Evolutionary conservation across 2,329 filamentous ascomycete species (phyloP).

Genomic region (Fusarium mangiferae): DNA sequence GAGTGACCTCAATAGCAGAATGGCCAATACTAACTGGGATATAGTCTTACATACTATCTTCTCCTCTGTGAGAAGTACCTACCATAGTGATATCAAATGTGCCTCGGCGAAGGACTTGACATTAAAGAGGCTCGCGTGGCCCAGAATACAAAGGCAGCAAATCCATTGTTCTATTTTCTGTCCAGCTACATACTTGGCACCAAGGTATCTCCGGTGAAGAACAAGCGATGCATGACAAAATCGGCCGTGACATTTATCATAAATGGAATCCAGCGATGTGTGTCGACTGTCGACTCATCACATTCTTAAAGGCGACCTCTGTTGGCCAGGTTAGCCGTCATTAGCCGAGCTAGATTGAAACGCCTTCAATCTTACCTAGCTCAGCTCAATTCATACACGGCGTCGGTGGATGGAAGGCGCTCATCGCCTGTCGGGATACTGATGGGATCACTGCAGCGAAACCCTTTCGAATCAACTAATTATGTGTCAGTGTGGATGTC

Average conservation of each 20-base stretch:
- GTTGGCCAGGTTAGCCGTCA: background rate
- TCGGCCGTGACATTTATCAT: background rate
- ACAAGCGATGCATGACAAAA: background rate
- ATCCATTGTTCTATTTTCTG: background rate
- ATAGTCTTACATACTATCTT: slow-evolving; percentile 18
- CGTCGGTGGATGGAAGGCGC: background rate
- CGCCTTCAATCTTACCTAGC: background rate
- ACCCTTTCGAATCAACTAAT: no score
- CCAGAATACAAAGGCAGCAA: background rate
- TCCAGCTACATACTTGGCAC: background rate
- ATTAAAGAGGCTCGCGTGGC: background rate
- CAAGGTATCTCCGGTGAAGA: background rate
- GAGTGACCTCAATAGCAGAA: background rate
- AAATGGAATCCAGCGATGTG: background rate
- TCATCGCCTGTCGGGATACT: background rate
- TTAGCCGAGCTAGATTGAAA: background rate
- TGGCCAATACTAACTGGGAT: background rate
- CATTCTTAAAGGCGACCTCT: background rate
- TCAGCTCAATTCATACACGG: background rate
- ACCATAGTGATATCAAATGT: background rate
- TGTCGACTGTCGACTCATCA: background rate
- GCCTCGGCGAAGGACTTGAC: background rate
- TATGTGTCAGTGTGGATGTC: background rate
- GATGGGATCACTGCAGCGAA: background rate
- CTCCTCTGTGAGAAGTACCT: background rate